Percentiles rank a stretch among this genome's conserved stretches.
Conservation (phyloP, 1,284 basidiomycete genomes). For the Sphagnurus paluster region DNA sequence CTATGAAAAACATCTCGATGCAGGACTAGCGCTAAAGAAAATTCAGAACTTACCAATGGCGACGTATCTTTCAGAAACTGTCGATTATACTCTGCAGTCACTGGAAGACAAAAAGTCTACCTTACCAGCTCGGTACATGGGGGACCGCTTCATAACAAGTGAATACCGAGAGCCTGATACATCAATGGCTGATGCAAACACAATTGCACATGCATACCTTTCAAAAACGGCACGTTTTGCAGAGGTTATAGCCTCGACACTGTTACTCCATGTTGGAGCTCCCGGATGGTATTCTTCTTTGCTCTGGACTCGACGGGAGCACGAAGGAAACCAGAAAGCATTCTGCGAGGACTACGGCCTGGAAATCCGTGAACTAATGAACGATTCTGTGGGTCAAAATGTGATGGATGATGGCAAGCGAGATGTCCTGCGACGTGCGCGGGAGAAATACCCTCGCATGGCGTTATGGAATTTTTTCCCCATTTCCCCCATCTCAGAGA, state of each 20-base stretch:
- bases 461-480: no score
- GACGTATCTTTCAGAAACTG: constrained; percentile 3
- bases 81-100: constrained; percentile 1
- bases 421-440: no score
- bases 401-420: no score
- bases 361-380: no score
- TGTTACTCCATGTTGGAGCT: constrained; percentile 7
- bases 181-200: constrained; percentile 1
- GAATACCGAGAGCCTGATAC: background rate
- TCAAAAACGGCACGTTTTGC: background rate
- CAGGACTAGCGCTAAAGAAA: constrained; percentile 8
- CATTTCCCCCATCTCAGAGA: no score
- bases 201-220: constrained; percentile 6
- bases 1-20: constrained; percentile 11
- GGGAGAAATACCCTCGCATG: no score
- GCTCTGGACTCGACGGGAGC: background rate
- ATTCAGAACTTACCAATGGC: background rate
- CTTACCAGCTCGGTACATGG: constrained; percentile 1
- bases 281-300: constrained; percentile 10
- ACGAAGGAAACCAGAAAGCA: no score
- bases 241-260: constrained; percentile 8
- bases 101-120: background rate
- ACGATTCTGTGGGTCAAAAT: no score
- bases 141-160: background rate
- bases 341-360: no score